Base-by-base conservation (phyloP, 1,139 yeast species). In the Scheffersomyces segobiensis region DNA sequence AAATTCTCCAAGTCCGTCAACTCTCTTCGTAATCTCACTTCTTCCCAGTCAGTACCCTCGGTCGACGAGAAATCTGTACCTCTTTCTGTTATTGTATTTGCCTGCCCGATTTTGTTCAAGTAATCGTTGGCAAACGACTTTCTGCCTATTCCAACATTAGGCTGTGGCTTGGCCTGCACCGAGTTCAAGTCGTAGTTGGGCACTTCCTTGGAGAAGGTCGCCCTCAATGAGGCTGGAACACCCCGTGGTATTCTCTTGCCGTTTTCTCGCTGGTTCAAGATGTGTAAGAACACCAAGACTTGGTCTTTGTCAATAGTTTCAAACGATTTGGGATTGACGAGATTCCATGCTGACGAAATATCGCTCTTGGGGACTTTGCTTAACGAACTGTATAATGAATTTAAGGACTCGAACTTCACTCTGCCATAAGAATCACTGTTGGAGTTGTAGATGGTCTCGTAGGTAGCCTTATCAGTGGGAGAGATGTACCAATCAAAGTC, bases 401-500 rank as follows among this genome's bases (percentile, higher is more conserved):
- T 78, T 59, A 95, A 79, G 1, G 95, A 81, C 54, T 88, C 88
- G 70, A 90, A 93, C 52, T 87, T 81, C 51, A 93, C 87, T 64
- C 97, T 81, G n/a, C 98, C 98, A 65, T 85, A 88, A 53, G 81
- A 78, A 75, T 95, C 98, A 55, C 91, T 78, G 58, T 91, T 88
- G 49, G 91, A 82, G 55, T 87, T 81, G 71, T 93, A 91, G 53
- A 95, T 87, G 39, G 90, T 80, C 67, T 91, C 96, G 73, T 95
- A 96, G 12, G 89, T 84, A 2, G 86, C 69, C 67, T 88, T 86
- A 68, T 95, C 98, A 7, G 87, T 82, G 20, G 98, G 98, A 4
- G 97, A 88, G 63, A 95, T 93, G 75, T 95, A 95, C 99, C 99
- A 95, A 70, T 93, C 97, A 70, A 95, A 91, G 67, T 90, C 91